Evolutionary conservation across 306 rosid genomes (phyloP), one percentile per base, ranked within the genome.

Genomic region (Ammopiptanthus mongolicus): DNA sequence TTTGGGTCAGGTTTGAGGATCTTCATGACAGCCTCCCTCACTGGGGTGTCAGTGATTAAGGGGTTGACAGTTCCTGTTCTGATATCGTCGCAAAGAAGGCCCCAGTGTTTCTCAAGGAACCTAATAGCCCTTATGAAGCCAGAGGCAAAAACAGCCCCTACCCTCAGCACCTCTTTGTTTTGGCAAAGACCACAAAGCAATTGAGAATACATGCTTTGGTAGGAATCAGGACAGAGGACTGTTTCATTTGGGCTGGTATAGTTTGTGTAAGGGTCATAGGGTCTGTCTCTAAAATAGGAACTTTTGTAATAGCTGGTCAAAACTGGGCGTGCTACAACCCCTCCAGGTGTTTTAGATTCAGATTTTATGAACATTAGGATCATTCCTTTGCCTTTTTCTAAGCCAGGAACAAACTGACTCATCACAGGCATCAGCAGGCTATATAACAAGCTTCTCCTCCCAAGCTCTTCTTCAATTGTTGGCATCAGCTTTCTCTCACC

Each of bases 401-500:
- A 55, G 0, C 77, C 96, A 6, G 86, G 88, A 15, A 91, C 88
- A 59, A 60, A 88, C 80, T 90, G 87, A 82, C 96, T 92, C 93
- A 95, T 92, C 81, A 95, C 99, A 4, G 99, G 99, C 97, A 91
- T 95, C 84, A 92, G 53, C 0, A 95, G 76, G 74, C 99, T 92
- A 22, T 95, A 95, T 1, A 95, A 85, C 73, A 81, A 65, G 4
- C 97, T 86, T 58, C 97, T 90, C 44, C 99, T 84, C 5, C 83
- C 88, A 11, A 95, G 77, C 60, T 95, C 99, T 5, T 95, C 99
- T 41, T 88, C 91, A 41, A 88, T 92, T 48, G 99, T 88, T 12
- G 99, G 99, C 97, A 95, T 95, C 90, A 95, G 73, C 76, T 95
- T 95, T 48, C 99, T 86, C 91, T 95, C 99, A 0, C 99, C 99